Percentiles rank a stretch among this genome's conserved stretches.
Evolutionary conservation across 1,139 yeast species (phyloP).

Genomic region (Pichia sp.): DNA sequence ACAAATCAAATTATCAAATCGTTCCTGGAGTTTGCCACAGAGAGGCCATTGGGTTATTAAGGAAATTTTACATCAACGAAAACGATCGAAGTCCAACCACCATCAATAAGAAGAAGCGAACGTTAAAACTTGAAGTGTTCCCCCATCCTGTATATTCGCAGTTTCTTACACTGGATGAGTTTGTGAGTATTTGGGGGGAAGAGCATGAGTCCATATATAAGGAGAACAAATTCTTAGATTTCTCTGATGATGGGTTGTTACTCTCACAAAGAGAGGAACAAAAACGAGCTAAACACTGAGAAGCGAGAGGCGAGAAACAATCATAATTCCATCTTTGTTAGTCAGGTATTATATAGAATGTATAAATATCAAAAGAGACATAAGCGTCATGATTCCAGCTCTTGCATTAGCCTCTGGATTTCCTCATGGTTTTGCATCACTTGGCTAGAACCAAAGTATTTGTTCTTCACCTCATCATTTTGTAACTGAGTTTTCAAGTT

Average conservation of each 20-base stretch:
- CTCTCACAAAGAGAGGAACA: too few species aligned
- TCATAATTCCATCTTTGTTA: too few species aligned
- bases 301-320: too few species aligned
- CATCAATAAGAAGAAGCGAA: conserved; percentile 65
- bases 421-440: conserved; percentile 22
- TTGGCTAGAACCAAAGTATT: conserved; percentile 20
- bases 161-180: conserved; percentile 41
- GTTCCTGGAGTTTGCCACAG: conserved; percentile 74
- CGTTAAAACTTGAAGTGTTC: conserved; percentile 58
- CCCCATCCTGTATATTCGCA: conserved; percentile 48
- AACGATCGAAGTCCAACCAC: conserved; percentile 83
- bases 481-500: conserved; percentile 4
- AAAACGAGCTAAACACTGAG: too few species aligned
- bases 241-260: conserved; percentile 17
- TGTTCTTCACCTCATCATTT: conserved; percentile 1
- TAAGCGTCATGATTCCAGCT: too few species aligned
- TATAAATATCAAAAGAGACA: too few species aligned
- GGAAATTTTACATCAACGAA: conserved; percentile 80
- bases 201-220: conserved; percentile 30
- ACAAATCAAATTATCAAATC: conserved; percentile 31
- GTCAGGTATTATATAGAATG: too few species aligned
- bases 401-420: conserved; percentile 11
- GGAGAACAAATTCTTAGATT: conserved; percentile 19
- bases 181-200: conserved; percentile 43
- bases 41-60: conserved; percentile 73